These are phyloP conservation scores for Myriosclerotinia curreyana DNA, from an alignment of 2,329 filamentous ascomycete species.

Conservation along the genomic window DNA sequence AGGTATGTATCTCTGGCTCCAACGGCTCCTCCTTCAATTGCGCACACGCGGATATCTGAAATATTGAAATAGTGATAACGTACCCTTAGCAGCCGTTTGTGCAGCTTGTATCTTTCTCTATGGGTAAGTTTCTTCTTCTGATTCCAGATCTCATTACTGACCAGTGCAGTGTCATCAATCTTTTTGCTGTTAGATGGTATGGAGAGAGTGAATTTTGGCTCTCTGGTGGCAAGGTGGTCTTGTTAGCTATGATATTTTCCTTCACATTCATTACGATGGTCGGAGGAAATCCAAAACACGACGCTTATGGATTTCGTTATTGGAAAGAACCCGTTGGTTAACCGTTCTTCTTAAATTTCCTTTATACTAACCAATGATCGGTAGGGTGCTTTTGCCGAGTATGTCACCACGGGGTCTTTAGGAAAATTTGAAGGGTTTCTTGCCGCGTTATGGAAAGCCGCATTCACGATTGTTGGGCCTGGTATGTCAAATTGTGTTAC, in stretches of 20 bases:
- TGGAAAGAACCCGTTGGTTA: constrained; percentile 51
- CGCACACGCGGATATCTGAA: background rate
- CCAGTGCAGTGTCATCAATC: constrained; percentile 51
- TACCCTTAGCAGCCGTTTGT: constrained; percentile 42
- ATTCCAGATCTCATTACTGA: constrained; percentile 3
- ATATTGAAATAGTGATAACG: constrained; percentile 32
- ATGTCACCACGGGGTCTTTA: constrained; percentile 59
- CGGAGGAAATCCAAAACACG: constrained; percentile 68
- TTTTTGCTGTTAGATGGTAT: constrained; percentile 63
- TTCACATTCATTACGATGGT: constrained; percentile 74
- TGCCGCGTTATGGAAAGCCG: constrained; percentile 51
- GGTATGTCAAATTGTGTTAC: constrained; percentile 46
- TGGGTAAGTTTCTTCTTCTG: constrained; percentile 45
- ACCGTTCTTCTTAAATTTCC: background rate
- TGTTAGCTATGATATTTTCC: constrained; percentile 49
- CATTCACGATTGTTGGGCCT: constrained; percentile 43
- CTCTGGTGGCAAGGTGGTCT: constrained; percentile 40
- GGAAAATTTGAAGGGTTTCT: constrained; percentile 68
- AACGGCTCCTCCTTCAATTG: background rate
- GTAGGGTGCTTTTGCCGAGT: constrained; percentile 60
- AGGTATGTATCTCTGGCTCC: constrained; percentile 19
- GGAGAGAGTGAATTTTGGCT: constrained; percentile 73
- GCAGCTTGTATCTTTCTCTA: constrained; percentile 43
- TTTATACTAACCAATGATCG: background rate
- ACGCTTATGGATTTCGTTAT: constrained; percentile 68